Base-by-base conservation (phyloP, 208 protist species). In the Angomonas ambiguus region DNA sequence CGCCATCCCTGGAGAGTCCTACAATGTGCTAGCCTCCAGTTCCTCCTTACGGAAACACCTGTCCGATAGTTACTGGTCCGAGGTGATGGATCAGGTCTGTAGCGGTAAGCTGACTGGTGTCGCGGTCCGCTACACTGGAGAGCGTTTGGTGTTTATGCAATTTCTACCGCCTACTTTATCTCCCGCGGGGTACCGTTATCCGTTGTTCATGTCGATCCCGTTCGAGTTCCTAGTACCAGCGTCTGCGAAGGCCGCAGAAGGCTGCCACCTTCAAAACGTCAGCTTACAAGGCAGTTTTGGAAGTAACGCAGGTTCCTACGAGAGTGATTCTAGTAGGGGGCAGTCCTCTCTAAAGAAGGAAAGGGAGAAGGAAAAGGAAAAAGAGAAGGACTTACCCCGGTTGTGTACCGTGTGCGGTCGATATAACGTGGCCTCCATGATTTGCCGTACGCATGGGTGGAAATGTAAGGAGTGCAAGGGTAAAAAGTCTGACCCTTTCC, bases 1-100 rank as follows among this genome's bases (percentile, higher is more conserved):
- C 55, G 79, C 81, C 31, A 88, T 82, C 1, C 91, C 85, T 0
- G 87, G 91, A 11, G 81, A 90, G 67, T 70, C 65, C 22, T 96
- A 88, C 62, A 59, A 70, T 18, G 84, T 96, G 57, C 70, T 92
- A 13, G 91, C 91, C 22, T 78, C 82, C 2, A 87, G 79, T 42
- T 80, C 72, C 20, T 83, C 81, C 5, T 77, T 96, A 31, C 80
- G 85, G 8, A 80, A 80, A 56, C 83, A 93, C 65, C 82, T 96
- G 11, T 85, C 79, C 0, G 91, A 96, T 70, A 92, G 85, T 67
- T 96, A 96, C 77, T 96, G 91, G 91, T 96, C 87, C 56, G 81
- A 83, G 49, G 77, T 83, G 34, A 93, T 96, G 87, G 85, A 96
- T 24, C 76, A 94, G 55, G 91, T 96, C 31, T 96, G 91, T 64